These are phyloP conservation scores for Fomitopsis schrenkii DNA, from an alignment of 1,284 basidiomycete genomes.

Conservation along the genomic window DNA sequence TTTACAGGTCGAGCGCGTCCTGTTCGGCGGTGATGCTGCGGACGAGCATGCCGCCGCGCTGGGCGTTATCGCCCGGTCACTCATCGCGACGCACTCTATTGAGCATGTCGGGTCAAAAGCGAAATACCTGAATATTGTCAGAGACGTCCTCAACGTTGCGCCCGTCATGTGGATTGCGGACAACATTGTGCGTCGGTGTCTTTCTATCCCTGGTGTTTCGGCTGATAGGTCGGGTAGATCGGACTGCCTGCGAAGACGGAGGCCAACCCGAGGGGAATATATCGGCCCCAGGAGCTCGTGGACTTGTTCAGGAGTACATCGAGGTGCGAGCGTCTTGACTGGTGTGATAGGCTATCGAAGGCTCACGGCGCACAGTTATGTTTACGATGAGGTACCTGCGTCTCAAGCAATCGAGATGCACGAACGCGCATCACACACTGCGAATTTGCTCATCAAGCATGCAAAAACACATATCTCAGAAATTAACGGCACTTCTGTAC, in stretches of 20 bases:
- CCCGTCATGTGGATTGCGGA: conserved; percentile 65
- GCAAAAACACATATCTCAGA: conserved; percentile 38
- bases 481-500: conserved; percentile 13
- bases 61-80: conserved; percentile 29
- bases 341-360: neutral
- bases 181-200: conserved; percentile 40
- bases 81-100: conserved; percentile 37
- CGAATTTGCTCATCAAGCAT: conserved; percentile 35
- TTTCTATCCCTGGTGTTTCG: neutral
- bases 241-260: conserved; percentile 61
- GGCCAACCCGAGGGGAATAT: conserved; percentile 40
- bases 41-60: conserved; percentile 34
- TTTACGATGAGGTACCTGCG: conserved; percentile 54
- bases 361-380: conserved; percentile 41
- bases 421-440: conserved; percentile 38
- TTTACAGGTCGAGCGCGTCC: conserved; percentile 30
- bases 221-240: conserved; percentile 28
- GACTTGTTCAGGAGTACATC: conserved; percentile 50
- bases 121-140: conserved; percentile 61
- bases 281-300: conserved; percentile 47
- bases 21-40: conserved; percentile 17
- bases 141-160: conserved; percentile 66
- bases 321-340: conserved; percentile 33
- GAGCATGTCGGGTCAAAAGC: conserved; percentile 28
- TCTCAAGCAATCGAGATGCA: conserved; percentile 57